Percentiles rank a stretch among this genome's conserved stretches.
Conservation (phyloP, 495 filamentous ascomycete genomes). For the Aspergillus affinis region DNA sequence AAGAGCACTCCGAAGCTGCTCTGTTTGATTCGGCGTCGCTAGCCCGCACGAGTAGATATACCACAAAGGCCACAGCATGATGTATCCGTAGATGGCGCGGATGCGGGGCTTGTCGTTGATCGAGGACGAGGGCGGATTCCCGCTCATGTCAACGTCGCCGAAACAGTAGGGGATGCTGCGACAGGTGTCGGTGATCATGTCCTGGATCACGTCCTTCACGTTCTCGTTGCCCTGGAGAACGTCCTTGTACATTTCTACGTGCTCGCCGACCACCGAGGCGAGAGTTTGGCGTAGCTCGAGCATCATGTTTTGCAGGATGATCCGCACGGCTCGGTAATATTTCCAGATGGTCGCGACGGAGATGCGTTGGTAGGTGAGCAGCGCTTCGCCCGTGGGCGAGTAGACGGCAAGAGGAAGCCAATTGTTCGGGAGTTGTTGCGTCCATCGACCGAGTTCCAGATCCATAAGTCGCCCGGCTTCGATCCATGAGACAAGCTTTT, state of each 20-base stretch:
- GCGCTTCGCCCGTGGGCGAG: conserved; percentile 31
- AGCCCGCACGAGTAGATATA: conserved; percentile 38
- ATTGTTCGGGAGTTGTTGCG: conserved; percentile 31
- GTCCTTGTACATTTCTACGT: background rate
- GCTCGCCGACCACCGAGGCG: conserved; percentile 12
- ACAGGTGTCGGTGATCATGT: conserved; percentile 42
- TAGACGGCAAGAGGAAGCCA: conserved; percentile 42
- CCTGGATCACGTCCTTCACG: conserved; percentile 25
- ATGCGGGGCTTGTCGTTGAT: conserved; percentile 17
- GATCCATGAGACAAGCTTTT: conserved; percentile 27
- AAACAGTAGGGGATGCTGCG: conserved; percentile 42
- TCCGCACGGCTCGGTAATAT: conserved; percentile 41
- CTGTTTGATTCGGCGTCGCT: conserved; percentile 32
- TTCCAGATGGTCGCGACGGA: conserved; percentile 37
- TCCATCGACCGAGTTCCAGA: conserved; percentile 37
- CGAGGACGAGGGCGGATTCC: conserved; percentile 23
- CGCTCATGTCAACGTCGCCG: conserved; percentile 39
- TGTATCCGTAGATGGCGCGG: conserved; percentile 37
- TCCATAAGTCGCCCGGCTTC: conserved; percentile 27
- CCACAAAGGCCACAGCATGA: conserved; percentile 47
- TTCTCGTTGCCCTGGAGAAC: conserved; percentile 15
- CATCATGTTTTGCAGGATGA: conserved; percentile 37
- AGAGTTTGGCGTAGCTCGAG: conserved; percentile 29
- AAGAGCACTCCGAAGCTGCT: conserved; percentile 32
- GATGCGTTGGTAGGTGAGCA: conserved; percentile 38